Evolutionary conservation across 2,329 filamentous ascomycete genomes (phyloP), one percentile per base, ranked within the genome.

Genomic region (Alternaria brassicae): DNA sequence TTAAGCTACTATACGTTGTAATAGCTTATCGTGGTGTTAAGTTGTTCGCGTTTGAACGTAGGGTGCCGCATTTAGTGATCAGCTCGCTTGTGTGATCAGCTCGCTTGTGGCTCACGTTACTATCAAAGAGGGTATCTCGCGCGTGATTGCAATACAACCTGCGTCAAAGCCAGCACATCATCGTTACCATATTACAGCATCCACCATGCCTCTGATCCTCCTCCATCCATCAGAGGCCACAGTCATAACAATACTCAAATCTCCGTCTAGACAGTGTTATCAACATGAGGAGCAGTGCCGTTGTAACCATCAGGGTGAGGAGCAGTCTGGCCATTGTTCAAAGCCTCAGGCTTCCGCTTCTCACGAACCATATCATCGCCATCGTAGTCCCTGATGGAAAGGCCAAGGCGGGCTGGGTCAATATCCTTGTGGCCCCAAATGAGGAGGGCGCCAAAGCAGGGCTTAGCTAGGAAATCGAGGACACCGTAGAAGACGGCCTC

Each of bases 401-500:
- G 78, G 6, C 88, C 87, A 12, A 91, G 78, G 13, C 80, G 77
- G 5, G 80, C 77, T 9, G 86, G 84, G 44, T 86, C 83, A 50
- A 90, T 89, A 64, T 84, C 85, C 45, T 86, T 81, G 73, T 90
- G 88, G 1, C 87, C 86, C 77, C 80, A 86, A 49, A 91, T 78
- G 1, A 91, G 81, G 1, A 89, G 70, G 12, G 81, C 79, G 15
- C 86, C 86, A 63, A 90, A 91, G 8, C 85, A 80, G 0, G 87
- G 86, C 78, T 90, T 91, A 6, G 88, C 83, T 3, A 89, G 60
- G 5, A 90, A 75, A 60, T 91, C 89, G 0, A 91, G 81, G 3
- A 90, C 78, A 40, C 88, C 87, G 70, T 91, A 91, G 72, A 91
- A 90, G 58, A 89, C 78, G 10, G 87, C 86, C 70, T 91, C 89